Base-by-base conservation (phyloP, 805 yeast genomes). In the Kodamaea leandrae region DNA sequence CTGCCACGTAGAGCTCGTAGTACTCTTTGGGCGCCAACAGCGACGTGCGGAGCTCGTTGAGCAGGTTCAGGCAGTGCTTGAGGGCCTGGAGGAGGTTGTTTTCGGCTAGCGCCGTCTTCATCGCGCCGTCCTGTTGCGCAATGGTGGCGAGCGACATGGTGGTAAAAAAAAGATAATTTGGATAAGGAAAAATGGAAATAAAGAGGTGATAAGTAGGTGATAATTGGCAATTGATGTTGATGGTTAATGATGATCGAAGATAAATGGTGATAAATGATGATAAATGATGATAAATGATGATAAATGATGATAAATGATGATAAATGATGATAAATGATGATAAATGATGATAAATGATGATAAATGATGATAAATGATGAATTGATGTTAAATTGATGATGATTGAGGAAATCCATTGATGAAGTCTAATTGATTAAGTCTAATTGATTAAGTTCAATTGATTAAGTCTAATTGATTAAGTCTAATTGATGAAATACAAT, bases 1-100 rank as follows among this genome's bases (percentile, higher is more conserved):
- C 82, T 35, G 83, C 71, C 48, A 86, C 83, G 65, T 91, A 93
- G 32, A 93, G 66, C 61, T 90, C 98, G 60, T 93, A 93, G 71
- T 93, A 93, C 60, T 86, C 90, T 58, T 89, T 89, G 0, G 99
- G 97, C 2, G 87, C 74, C 44, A 88, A 68, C 35, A 72, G 70
- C 37, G 83, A 78, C 3, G 91, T 84, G 41, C 97, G 72, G 39
- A 91, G 67, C 63, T 90, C 97, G 24, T 82, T 80, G 41, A 93
- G 70, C 66, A 89, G 80, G 20, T 82, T 78, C 23, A 95, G 79
- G 24, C 95, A 87, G 57, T 89, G 93, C 53, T 88, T 86, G 43
- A 93, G 64, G 1, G 96, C 96, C 56, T 83, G 95, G 79, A 91
- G 82, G 39, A 91, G 72, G 54, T 79, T 79, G 45, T 65, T 62